A percentile compares a stretch with the other conserved stretches of the same genome.
phyloP scores from a whole-genome alignment of 768 basidiomycete genomes.

The Calvatia gigantea region DNA sequence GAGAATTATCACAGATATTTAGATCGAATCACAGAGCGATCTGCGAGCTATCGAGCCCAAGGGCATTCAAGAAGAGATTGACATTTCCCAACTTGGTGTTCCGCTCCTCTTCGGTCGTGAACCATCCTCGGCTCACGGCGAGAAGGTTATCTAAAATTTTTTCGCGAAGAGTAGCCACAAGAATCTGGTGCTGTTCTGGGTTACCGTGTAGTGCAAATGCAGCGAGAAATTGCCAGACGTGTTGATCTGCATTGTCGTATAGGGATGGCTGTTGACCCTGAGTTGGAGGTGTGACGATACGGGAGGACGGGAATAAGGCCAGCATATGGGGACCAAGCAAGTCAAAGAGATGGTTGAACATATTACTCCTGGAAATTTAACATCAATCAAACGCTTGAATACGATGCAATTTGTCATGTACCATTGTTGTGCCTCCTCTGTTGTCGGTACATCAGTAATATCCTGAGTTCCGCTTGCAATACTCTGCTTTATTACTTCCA shows the following conservation, averaged over 20 bases:
- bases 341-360: constrained; percentile 87
- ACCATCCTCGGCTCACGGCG: constrained; percentile 74
- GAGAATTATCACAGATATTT: not conserved
- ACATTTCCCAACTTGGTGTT: constrained; percentile 85
- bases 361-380: constrained; percentile 61
- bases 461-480: constrained; percentile 48
- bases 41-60: constrained; percentile 68
- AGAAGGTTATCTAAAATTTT: constrained; percentile 91
- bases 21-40: constrained; percentile 47
- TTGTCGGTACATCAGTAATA: constrained; percentile 47
- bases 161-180: constrained; percentile 85
- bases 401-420: constrained; percentile 20
- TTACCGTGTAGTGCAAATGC: constrained; percentile 83
- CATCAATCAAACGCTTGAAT: constrained; percentile 1
- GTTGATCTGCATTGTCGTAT: constrained; percentile 75
- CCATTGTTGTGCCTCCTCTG: constrained; percentile 80
- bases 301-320: constrained; percentile 86
- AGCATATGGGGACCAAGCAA: constrained; percentile 74
- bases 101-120: constrained; percentile 67
- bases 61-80: constrained; percentile 83
- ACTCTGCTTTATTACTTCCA: constrained; percentile 86
- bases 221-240: constrained; percentile 94
- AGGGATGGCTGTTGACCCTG: constrained; percentile 32
- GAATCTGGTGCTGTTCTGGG: constrained; percentile 81
- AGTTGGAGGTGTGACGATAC: constrained; percentile 41